These are phyloP conservation scores for Barnettozyma pratensis DNA, from an alignment of 805 yeast genomes.

Conservation along the genomic window DNA sequence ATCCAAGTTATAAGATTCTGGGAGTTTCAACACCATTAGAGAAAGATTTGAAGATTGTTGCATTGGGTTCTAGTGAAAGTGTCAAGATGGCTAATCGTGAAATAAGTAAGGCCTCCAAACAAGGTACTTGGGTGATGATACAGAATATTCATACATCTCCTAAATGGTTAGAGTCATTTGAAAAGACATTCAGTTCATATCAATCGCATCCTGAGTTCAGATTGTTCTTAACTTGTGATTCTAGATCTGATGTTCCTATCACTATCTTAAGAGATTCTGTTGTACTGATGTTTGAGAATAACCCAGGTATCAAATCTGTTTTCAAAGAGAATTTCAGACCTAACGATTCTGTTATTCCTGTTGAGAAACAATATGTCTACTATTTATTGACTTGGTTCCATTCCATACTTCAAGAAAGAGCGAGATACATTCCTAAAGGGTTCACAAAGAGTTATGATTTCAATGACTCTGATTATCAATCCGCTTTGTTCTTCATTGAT, in stretches of 20 bases:
- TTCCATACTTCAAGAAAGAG: conserved; percentile 52
- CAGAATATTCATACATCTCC: conserved; percentile 78
- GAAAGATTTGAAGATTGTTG: conserved; percentile 36
- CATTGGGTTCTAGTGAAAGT: conserved; percentile 77
- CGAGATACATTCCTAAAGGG: conserved; percentile 58
- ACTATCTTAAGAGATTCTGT: conserved; percentile 51
- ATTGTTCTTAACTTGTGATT: conserved; percentile 61
- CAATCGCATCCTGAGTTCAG: conserved; percentile 35
- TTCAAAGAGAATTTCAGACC: conserved; percentile 27
- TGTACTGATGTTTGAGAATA: conserved; percentile 55
- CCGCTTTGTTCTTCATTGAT: conserved; percentile 41
- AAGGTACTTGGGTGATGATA: conserved; percentile 66
- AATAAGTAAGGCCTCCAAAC: conserved; percentile 38
- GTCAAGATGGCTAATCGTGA: conserved; percentile 49
- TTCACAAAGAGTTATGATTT: conserved; percentile 61
- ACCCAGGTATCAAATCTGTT: conserved; percentile 51
- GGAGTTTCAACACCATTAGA: conserved; percentile 32
- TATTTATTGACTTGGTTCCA: conserved; percentile 70
- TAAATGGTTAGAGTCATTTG: conserved; percentile 54
- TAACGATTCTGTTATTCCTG: conserved; percentile 27
- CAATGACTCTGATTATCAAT: conserved; percentile 63
- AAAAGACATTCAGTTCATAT: conserved; percentile 36
- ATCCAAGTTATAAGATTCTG: conserved; percentile 54
- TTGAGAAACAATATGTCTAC: conserved; percentile 42
- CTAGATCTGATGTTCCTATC: conserved; percentile 44